These are phyloP conservation scores for Ceriops tagal DNA, from an alignment of 345 rosid genomes.

Conservation along the genomic window DNA sequence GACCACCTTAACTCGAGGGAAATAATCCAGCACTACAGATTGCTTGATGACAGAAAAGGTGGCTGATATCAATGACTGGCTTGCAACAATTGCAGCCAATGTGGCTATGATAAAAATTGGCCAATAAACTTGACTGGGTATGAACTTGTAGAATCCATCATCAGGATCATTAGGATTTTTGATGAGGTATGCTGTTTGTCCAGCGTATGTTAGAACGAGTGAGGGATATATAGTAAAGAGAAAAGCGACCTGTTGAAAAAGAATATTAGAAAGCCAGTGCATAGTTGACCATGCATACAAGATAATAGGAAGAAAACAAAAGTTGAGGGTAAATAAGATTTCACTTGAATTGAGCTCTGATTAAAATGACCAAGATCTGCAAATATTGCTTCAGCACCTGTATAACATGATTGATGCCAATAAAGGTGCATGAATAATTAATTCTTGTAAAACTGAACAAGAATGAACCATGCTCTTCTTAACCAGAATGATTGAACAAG, in stretches of 20 bases:
- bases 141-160: slow-evolving; percentile 82
- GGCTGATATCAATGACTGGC: slow-evolving; percentile 89
- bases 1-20: slow-evolving; percentile 84
- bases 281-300: not conserved
- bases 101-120: slow-evolving; percentile 75
- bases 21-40: slow-evolving; percentile 79
- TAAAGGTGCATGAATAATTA: not conserved
- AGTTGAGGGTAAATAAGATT: not conserved
- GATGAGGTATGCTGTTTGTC: slow-evolving; percentile 84
- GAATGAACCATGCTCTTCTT: not conserved
- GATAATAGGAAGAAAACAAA: not conserved
- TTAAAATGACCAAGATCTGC: slow-evolving; percentile 92
- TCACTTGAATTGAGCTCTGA: slow-evolving; percentile 56
- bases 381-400: slow-evolving; percentile 87
- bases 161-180: slow-evolving; percentile 51
- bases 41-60: slow-evolving; percentile 89
- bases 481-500: not conserved
- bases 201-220: slow-evolving; percentile 76
- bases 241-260: slow-evolving; percentile 57
- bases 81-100: slow-evolving; percentile 71
- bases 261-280: slow-evolving; percentile 15
- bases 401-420: not conserved
- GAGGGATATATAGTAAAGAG: slow-evolving; percentile 74
- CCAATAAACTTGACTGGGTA: slow-evolving; percentile 71
- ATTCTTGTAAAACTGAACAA: not conserved